phyloP scores from a whole-genome alignment of 1,284 basidiomycete genomes.

The Moesziomyces globuligerus region DNA sequence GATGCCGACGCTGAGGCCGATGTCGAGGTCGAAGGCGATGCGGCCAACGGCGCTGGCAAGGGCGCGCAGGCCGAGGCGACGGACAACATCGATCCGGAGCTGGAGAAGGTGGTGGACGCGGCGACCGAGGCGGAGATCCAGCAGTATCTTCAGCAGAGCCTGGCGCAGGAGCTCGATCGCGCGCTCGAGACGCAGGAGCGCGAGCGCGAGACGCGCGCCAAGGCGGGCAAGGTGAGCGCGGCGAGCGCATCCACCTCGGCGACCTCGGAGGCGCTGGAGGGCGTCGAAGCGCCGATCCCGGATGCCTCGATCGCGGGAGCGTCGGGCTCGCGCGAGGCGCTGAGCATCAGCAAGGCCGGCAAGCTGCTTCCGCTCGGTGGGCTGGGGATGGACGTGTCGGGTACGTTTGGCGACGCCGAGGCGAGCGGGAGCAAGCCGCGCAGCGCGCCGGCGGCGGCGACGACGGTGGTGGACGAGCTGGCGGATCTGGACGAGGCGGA shows the following conservation, averaged over 20 bases:
- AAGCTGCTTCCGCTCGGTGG: conserved; percentile 49
- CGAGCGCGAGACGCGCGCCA: conserved; percentile 50
- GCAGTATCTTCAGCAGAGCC: conserved; percentile 51
- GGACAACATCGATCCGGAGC: conserved; percentile 37
- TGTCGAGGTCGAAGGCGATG: conserved; percentile 20
- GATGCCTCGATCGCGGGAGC: conserved; percentile 28
- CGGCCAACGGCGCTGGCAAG: conserved; percentile 43
- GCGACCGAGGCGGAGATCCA: conserved; percentile 60
- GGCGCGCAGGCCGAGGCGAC: conserved; percentile 6
- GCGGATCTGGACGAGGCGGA: conserved; percentile 84
- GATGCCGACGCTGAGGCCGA: conserved; percentile 72
- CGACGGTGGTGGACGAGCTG: conserved; percentile 40
- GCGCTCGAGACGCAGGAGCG: conserved; percentile 53
- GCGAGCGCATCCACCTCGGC: neutral
- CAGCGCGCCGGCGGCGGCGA: conserved; percentile 14
- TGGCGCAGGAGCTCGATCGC: conserved; percentile 50
- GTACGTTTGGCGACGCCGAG: conserved; percentile 19
- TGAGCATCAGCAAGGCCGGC: conserved; percentile 39
- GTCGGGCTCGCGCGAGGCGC: conserved; percentile 17
- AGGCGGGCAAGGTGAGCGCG: conserved; percentile 24
- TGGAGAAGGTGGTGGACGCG: conserved; percentile 59
- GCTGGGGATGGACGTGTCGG: conserved; percentile 52
- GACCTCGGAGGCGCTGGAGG: neutral
- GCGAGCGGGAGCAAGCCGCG: conserved; percentile 1
- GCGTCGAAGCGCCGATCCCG: conserved; percentile 18